These are phyloP conservation scores for Suillus fuscotomentosus DNA, from an alignment of 768 basidiomycete genomes.

Conservation along the genomic window DNA sequence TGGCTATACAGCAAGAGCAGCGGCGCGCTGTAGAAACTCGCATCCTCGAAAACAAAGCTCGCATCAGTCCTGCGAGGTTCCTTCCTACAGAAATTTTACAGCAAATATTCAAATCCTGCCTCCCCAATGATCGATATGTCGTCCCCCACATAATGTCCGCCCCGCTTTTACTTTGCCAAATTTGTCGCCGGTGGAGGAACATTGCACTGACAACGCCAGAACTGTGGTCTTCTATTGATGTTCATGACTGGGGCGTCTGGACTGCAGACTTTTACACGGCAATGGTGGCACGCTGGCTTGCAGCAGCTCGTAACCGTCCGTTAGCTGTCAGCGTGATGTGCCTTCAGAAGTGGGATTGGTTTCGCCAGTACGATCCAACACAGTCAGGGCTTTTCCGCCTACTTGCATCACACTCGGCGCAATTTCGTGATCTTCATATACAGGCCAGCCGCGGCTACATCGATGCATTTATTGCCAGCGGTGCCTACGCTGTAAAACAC, in stretches of 20 bases:
- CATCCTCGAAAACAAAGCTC: conserved; percentile 22
- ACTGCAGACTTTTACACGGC: conserved; percentile 23
- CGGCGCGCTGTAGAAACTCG: conserved; percentile 18
- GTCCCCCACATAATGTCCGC: conserved; percentile 21
- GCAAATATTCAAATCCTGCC: conserved; percentile 28
- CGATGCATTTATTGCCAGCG: conserved; percentile 14
- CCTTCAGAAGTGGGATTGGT: conserved; percentile 2
- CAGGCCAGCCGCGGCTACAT: conserved; percentile 19
- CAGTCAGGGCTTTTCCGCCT: conserved; percentile 22
- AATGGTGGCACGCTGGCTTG: conserved; percentile 25
- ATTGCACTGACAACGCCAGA: conserved; percentile 29
- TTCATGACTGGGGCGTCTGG: conserved; percentile 30
- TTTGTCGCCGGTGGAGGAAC: conserved; percentile 32
- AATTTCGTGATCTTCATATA: conserved; percentile 17
- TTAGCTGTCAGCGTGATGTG: conserved; percentile 18
- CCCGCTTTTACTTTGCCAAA: conserved; percentile 31
- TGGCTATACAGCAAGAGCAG: conserved; percentile 17
- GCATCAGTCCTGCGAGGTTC: conserved; percentile 25
- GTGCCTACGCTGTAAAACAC: conserved; percentile 15
- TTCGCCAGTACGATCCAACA: background rate
- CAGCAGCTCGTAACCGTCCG: conserved; percentile 18
- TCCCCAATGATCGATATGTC: conserved; percentile 22
- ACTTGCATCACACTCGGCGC: conserved; percentile 18
- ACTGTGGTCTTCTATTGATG: conserved; percentile 28
- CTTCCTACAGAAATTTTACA: conserved; percentile 32